phyloP scores from a whole-genome alignment of 805 yeast genomes.

The Candida ortonii region DNA sequence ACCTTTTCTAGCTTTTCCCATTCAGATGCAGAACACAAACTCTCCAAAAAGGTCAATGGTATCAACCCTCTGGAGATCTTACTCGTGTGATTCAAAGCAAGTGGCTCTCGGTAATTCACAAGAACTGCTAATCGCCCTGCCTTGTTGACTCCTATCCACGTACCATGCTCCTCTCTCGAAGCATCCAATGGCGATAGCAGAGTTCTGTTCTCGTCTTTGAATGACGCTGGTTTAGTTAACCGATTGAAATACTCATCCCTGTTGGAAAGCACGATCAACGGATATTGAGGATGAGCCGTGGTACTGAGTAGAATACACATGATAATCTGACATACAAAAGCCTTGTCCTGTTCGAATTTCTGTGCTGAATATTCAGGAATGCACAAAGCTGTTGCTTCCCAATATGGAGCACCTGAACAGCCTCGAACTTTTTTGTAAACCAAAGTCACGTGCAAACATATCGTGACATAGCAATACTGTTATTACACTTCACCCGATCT shows the following conservation, averaged over 20 bases:
- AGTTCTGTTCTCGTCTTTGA: constrained; percentile 22
- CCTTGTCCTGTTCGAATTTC: no score
- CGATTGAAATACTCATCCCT: constrained; percentile 82
- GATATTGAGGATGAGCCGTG: constrained; percentile 66
- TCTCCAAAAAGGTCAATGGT: constrained; percentile 39
- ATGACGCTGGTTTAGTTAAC: constrained; percentile 60
- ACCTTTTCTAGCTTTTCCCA: constrained; percentile 42
- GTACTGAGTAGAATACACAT: constrained; percentile 84
- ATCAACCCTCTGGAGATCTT: constrained; percentile 44
- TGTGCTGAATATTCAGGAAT: no score
- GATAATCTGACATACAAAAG: not conserved
- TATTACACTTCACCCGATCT: no score
- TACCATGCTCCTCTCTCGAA: constrained; percentile 73
- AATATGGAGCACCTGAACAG: no score
- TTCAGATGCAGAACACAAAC: constrained; percentile 33
- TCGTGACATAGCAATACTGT: no score
- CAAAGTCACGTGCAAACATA: no score
- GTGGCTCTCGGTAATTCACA: constrained; percentile 65
- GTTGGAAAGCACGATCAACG: constrained; percentile 74
- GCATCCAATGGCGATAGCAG: constrained; percentile 72
- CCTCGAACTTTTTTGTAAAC: no score
- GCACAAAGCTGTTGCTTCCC: no score
- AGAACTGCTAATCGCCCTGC: constrained; percentile 65
- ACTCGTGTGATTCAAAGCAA: constrained; percentile 21
- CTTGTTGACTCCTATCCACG: constrained; percentile 78